These are phyloP conservation scores for Nannochloris sp. DNA, from an alignment of 139 green algal species.

Conservation along the genomic window DNA sequence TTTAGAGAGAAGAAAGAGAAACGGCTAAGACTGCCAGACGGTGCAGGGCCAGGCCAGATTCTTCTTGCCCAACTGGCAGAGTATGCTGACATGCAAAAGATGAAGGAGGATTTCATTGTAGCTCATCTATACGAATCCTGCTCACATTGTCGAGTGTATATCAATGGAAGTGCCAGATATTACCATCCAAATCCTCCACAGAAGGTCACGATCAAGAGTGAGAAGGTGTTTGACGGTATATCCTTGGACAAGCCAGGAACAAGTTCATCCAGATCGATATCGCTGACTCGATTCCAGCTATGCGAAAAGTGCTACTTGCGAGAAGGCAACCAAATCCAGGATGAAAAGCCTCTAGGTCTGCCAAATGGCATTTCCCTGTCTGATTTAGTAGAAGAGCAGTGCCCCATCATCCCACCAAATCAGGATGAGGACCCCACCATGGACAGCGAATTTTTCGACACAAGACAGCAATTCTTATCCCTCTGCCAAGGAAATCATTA, in stretches of 20 bases:
- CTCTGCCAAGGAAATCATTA: constrained; percentile 99
- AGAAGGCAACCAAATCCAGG: constrained; percentile 5
- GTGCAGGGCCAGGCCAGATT: constrained; percentile 50
- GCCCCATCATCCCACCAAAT: constrained; percentile 20
- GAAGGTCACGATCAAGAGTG: constrained; percentile 23
- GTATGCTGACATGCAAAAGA: constrained; percentile 58
- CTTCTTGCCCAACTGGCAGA: constrained; percentile 75
- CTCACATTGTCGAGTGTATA: constrained; percentile 74
- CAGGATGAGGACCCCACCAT: constrained; percentile 53
- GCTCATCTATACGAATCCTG: constrained; percentile 89
- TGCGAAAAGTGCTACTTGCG: constrained; percentile 39
- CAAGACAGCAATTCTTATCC: constrained; percentile 83
- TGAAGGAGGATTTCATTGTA: constrained; percentile 98
- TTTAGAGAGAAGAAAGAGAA: constrained; percentile 73
- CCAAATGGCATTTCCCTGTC: constrained; percentile 24
- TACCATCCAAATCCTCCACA: constrained; percentile 34
- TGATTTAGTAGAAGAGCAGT: constrained; percentile 24
- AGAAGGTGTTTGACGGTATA: constrained; percentile 80
- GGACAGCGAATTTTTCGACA: constrained; percentile 93
- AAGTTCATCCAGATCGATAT: constrained; percentile 15
- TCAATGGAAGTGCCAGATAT: constrained; percentile 15
- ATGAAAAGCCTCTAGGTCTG: constrained; percentile 17
- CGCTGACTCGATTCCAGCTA: constrained; percentile 40
- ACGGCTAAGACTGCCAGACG: constrained; percentile 42
- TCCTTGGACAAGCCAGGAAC: constrained; percentile 51